These are phyloP conservation scores for Ophiostoma sp. DNA, from an alignment of 2,329 filamentous ascomycete species.

Conservation along the genomic window DNA sequence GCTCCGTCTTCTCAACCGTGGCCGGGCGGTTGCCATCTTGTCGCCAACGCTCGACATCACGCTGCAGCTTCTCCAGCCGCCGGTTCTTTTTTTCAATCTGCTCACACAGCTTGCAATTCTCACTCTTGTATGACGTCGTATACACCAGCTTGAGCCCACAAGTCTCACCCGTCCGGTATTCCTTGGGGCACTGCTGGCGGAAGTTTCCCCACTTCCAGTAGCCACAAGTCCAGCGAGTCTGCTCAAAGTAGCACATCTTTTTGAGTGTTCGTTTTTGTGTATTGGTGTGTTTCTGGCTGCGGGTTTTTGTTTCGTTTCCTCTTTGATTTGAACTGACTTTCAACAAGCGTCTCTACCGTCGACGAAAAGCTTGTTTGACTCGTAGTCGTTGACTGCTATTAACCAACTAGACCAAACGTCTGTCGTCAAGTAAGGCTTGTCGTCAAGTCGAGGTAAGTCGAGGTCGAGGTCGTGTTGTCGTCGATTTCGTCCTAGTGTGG, in stretches of 20 bases:
- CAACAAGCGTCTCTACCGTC: neutral
- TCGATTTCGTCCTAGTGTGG: slow-evolving; percentile 2
- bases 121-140: slow-evolving; percentile 57
- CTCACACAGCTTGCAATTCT: slow-evolving; percentile 77
- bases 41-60: slow-evolving; percentile 72
- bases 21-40: slow-evolving; percentile 68
- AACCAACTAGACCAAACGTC: neutral
- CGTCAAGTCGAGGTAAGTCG: neutral
- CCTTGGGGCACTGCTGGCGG: slow-evolving; percentile 85
- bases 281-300: neutral
- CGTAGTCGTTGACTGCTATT: neutral
- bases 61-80: slow-evolving; percentile 65
- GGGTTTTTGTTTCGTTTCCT: neutral
- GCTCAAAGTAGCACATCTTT: slow-evolving; percentile 86
- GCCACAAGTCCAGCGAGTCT: slow-evolving; percentile 76
- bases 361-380: neutral
- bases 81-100: slow-evolving; percentile 82
- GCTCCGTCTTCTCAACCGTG: slow-evolving; percentile 65
- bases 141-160: slow-evolving; percentile 90
- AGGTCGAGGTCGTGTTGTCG: neutral
- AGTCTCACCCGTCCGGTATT: slow-evolving; percentile 93
- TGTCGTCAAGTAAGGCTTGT: neutral
- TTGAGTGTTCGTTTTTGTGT: neutral
- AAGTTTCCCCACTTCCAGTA: slow-evolving; percentile 96
- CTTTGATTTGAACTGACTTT: neutral